phyloP scores from a whole-genome alignment of 116 monocot genomes.

The Cymodocea nodosa region DNA sequence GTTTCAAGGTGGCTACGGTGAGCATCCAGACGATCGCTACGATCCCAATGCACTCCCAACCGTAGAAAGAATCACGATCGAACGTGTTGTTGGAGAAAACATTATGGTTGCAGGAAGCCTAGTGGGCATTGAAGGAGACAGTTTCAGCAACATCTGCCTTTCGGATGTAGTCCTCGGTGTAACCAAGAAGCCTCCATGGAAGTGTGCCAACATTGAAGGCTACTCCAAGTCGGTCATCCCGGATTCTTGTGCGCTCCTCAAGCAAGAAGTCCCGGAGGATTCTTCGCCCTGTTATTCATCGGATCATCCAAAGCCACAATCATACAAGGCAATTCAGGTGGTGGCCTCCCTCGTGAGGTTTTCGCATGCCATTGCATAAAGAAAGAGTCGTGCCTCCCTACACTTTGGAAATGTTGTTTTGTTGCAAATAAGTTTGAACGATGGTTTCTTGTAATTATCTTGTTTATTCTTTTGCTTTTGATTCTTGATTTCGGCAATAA shows the following conservation, averaged over 20 bases:
- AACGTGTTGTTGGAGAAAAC: constrained; percentile 36
- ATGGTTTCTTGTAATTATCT: not conserved
- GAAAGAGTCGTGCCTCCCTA: not conserved
- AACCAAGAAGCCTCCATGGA: constrained; percentile 45
- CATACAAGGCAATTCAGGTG: constrained; percentile 11
- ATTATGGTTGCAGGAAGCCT: constrained; percentile 43
- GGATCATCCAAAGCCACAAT: constrained; percentile 1
- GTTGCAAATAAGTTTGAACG: not conserved
- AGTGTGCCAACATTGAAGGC: constrained; percentile 44
- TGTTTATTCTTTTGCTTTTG: not conserved
- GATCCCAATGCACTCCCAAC: constrained; percentile 44
- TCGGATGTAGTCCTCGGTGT: constrained; percentile 41
- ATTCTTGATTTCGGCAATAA: too few relatives aligned
- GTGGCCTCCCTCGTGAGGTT: constrained; percentile 10
- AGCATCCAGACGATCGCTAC: constrained; percentile 47
- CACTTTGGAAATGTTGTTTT: not conserved
- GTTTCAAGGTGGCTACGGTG: constrained; percentile 42
- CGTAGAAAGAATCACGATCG: constrained; percentile 45
- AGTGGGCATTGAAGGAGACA: constrained; percentile 51
- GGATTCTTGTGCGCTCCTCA: constrained; percentile 42
- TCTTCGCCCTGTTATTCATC: constrained; percentile 38
- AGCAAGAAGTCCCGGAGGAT: constrained; percentile 11
- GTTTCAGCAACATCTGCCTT: constrained; percentile 54
- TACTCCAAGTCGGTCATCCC: constrained; percentile 57
- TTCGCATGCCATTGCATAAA: not conserved